phyloP scores from a whole-genome alignment of 805 yeast species.

The Lipomyces yamadae region DNA sequence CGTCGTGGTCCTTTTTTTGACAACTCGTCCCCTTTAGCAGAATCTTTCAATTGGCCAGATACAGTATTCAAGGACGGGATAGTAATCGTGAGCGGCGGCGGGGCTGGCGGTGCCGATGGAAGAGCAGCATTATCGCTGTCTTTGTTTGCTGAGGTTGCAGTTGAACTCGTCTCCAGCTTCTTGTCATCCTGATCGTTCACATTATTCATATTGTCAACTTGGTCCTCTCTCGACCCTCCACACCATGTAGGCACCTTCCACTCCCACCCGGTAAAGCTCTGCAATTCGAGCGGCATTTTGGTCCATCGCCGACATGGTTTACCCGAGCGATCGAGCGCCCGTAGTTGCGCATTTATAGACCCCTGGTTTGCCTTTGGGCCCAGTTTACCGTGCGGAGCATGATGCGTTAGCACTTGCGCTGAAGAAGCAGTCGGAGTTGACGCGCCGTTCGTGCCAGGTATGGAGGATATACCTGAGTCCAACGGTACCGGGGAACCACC shows the following conservation, averaged over 20 bases:
- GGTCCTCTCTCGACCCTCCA: constrained; percentile 42
- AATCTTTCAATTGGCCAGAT: constrained; percentile 7
- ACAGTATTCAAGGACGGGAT: constrained; percentile 25
- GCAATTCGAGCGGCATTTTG: constrained; percentile 48
- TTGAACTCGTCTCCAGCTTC: not conserved
- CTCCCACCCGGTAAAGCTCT: constrained; percentile 54
- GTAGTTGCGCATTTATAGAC: constrained; percentile 45
- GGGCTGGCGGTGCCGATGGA: constrained; percentile 30
- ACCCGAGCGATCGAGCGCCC: constrained; percentile 53
- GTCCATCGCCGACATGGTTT: constrained; percentile 54
- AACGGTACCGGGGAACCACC: not conserved
- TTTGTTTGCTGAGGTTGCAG: not conserved
- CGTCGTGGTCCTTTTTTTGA: constrained; percentile 10
- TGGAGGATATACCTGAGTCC: constrained; percentile 1
- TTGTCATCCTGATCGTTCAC: constrained; percentile 2
- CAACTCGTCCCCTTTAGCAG: constrained; percentile 10
- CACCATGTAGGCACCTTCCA: constrained; percentile 50
- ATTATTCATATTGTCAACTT: constrained; percentile 3
- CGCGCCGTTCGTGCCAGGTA: constrained; percentile 5
- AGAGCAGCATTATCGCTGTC: not conserved
- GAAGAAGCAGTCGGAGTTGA: constrained; percentile 16
- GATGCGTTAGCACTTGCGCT: constrained; percentile 22
- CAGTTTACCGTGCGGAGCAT: constrained; percentile 34
- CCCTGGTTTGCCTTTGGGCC: constrained; percentile 42
- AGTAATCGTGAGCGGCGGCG: constrained; percentile 34